Conservation (phyloP, 495 filamentous ascomycete genomes). For the Tetracladium setigerum region DNA sequence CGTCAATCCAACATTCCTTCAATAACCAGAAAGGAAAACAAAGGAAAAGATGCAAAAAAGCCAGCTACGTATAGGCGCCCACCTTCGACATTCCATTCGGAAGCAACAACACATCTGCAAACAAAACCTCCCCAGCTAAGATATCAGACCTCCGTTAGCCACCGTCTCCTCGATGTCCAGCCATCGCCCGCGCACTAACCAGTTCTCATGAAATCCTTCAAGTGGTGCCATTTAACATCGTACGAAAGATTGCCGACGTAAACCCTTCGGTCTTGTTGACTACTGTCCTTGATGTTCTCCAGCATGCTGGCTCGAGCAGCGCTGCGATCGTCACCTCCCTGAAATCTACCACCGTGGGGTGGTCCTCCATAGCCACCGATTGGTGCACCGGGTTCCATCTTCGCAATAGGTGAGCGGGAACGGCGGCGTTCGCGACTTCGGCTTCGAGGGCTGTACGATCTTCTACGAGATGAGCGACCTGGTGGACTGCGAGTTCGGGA, state of each 20-base stretch:
- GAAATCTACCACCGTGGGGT: constrained; percentile 33
- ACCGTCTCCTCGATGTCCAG: neutral
- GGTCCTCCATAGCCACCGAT: constrained; percentile 60
- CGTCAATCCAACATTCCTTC: constrained; percentile 99
- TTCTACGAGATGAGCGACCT: constrained; percentile 52
- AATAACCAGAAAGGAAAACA: constrained; percentile 62
- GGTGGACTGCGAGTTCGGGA: constrained; percentile 42
- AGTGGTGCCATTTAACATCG: constrained; percentile 99
- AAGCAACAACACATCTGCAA: constrained; percentile 98
- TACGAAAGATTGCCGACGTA: constrained; percentile 98
- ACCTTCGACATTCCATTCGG: constrained; percentile 99
- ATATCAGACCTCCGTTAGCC: constrained; percentile 6
- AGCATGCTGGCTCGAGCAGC: constrained; percentile 92
- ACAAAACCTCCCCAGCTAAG: constrained; percentile 96
- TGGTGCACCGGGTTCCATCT: constrained; percentile 29
- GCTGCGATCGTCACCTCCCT: constrained; percentile 76
- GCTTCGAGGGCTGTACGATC: constrained; percentile 89
- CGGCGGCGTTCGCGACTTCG: constrained; percentile 83
- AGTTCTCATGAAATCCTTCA: constrained; percentile 99
- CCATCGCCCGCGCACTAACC: constrained; percentile 50
- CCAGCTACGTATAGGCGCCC: constrained; percentile 87
- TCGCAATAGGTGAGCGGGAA: neutral
- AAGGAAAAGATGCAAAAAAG: constrained; percentile 68
- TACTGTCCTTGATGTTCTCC: constrained; percentile 83
- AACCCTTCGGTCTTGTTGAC: constrained; percentile 97